Percentiles rank a stretch among this genome's conserved stretches.
These are phyloP conservation scores for Pseudoturritis turrita DNA, from an alignment of 345 rosid species.

Conservation along the genomic window DNA sequence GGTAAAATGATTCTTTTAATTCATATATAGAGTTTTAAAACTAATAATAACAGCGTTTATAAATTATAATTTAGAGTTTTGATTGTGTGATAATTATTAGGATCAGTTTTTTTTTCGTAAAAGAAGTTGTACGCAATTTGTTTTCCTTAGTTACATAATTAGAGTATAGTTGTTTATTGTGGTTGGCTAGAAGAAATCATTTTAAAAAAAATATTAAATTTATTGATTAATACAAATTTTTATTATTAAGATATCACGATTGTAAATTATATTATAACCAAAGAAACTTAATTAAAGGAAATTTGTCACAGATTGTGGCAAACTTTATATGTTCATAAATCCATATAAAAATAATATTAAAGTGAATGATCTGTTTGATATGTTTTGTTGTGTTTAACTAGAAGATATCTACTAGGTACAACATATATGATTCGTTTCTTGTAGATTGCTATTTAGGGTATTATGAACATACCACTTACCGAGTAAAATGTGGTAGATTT, in stretches of 20 bases:
- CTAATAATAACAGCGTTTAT: too few species aligned
- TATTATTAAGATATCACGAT: too few species aligned
- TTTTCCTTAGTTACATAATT: neutral
- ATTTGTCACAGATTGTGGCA: neutral
- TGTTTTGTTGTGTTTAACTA: neutral
- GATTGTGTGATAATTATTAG: neutral
- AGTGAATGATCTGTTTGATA: neutral
- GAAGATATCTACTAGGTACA: neutral
- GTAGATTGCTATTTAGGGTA: neutral
- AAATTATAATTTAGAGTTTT: neutral
- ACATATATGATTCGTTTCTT: neutral
- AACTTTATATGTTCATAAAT: neutral
- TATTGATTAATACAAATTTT: too few species aligned
- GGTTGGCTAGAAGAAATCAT: neutral
- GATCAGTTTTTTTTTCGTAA: too few species aligned
- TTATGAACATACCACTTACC: neutral
- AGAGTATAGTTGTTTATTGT: neutral
- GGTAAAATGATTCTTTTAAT: slow-evolving; percentile 35
- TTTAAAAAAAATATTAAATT: too few species aligned
- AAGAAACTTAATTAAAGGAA: neutral
- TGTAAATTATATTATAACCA: too few species aligned
- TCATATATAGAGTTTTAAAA: neutral
- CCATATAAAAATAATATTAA: neutral
- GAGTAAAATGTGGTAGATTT: neutral
- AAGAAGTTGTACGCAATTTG: neutral